phyloP scores from a whole-genome alignment of 2,329 filamentous ascomycete genomes.

The Eutypella sp. region DNA sequence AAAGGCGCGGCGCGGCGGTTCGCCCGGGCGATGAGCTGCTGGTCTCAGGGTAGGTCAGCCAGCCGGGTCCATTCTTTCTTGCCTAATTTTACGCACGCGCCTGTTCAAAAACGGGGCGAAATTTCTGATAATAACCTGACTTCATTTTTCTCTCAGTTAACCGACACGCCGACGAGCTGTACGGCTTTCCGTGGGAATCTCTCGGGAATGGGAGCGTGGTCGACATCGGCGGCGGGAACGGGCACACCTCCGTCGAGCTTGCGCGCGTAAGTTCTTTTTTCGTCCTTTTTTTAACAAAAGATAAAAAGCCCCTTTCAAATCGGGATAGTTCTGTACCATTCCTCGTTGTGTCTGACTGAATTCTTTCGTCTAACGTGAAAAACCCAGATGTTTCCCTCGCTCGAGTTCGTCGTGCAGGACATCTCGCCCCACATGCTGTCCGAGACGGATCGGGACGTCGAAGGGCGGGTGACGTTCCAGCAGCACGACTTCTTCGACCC shows the following conservation, averaged over 20 bases:
- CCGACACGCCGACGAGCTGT: slow-evolving; percentile 5
- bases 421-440: slow-evolving; percentile 13
- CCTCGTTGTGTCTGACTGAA: too few species aligned
- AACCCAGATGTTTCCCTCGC: slow-evolving; percentile 5
- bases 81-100: too few species aligned
- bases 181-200: slow-evolving; percentile 8
- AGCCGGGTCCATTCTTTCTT: too few species aligned
- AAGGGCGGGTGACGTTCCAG: slow-evolving; percentile 11
- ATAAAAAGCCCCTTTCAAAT: too few species aligned
- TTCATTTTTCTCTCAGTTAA: background rate
- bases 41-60: background rate
- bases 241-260: slow-evolving; percentile 10
- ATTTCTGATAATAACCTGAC: too few species aligned
- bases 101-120: too few species aligned
- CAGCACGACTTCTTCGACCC: slow-evolving; percentile 21
- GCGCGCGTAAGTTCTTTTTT: slow-evolving; percentile 5
- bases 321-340: too few species aligned
- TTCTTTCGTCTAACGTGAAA: too few species aligned
- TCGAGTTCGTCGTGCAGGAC: slow-evolving; percentile 19
- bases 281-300: background rate
- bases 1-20: slow-evolving; percentile 8
- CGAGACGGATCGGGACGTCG: slow-evolving; percentile 6
- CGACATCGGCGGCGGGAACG: slow-evolving; percentile 13
- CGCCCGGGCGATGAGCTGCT: slow-evolving; percentile 12
- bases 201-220: slow-evolving; percentile 11